Conservation (phyloP, 2,329 filamentous ascomycete species). For the Bipolaris oryzae region DNA sequence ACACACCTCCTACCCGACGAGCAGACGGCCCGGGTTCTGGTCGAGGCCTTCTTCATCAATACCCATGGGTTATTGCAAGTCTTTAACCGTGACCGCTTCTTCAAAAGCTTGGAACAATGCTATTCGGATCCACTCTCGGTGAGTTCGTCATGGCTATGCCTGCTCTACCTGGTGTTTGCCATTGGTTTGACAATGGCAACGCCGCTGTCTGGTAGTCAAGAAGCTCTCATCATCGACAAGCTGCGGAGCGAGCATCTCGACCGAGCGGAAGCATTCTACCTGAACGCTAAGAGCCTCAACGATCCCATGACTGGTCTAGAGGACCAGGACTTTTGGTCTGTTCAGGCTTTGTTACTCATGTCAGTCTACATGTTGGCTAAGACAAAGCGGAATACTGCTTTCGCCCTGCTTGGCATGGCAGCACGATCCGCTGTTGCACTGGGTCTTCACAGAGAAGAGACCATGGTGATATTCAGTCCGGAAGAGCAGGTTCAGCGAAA, state of each 20-base stretch:
- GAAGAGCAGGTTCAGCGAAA: conserved; percentile 58
- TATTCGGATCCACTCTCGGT: conserved; percentile 61
- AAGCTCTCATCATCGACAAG: conserved; percentile 59
- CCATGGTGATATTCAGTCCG: conserved; percentile 59
- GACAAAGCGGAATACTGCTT: conserved; percentile 67
- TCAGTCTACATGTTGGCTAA: conserved; percentile 67
- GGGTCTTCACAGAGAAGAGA: conserved; percentile 67
- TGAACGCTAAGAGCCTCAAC: conserved; percentile 62
- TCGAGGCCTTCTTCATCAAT: conserved; percentile 67
- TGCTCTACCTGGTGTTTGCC: conserved; percentile 67
- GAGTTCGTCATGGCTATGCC: conserved; percentile 61
- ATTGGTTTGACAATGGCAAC: conserved; percentile 66
- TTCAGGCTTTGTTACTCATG: conserved; percentile 69
- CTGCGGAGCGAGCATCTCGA: conserved; percentile 57
- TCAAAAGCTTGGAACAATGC: conserved; percentile 58
- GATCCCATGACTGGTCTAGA: conserved; percentile 61
- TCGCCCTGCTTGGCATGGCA: conserved; percentile 66
- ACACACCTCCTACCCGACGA: conserved; percentile 63
- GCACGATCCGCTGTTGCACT: conserved; percentile 67
- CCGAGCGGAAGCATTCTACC: conserved; percentile 67
- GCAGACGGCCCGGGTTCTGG: conserved; percentile 60
- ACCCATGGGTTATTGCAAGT: conserved; percentile 67
- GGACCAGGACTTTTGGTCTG: conserved; percentile 68
- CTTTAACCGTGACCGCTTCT: conserved; percentile 60
- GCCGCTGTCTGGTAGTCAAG: conserved; percentile 56